A percentile compares a stretch with the other conserved stretches of the same genome.
These are phyloP conservation scores for Kingdonia uniflora DNA, from an alignment of 164 flowering plant genomes.

Conservation along the genomic window DNA sequence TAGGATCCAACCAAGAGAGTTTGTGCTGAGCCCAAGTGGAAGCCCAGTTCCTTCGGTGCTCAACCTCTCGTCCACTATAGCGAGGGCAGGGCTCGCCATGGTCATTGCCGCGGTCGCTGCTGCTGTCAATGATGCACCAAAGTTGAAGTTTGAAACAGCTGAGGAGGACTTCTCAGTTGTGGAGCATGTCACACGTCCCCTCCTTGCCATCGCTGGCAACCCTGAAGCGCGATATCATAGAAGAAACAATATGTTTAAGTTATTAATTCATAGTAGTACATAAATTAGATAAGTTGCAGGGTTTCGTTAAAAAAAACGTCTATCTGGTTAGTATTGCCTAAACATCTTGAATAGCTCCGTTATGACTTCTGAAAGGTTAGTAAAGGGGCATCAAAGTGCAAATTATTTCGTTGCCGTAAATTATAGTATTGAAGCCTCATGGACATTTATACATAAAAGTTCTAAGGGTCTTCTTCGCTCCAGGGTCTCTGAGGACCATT, in stretches of 20 bases:
- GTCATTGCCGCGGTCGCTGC: conserved; percentile 31
- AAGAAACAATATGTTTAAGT: too few species aligned
- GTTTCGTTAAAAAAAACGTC: too few species aligned
- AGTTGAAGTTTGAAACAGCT: conserved; percentile 12
- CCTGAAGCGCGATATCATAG: conserved; percentile 21
- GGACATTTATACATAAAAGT: too few species aligned
- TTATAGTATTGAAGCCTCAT: background rate
- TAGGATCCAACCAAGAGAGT: conserved; percentile 85
- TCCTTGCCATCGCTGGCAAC: conserved; percentile 31
- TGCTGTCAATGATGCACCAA: conserved; percentile 32
- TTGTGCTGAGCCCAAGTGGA: conserved; percentile 85
- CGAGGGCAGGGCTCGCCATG: conserved; percentile 45
- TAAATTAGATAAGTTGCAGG: too few species aligned
- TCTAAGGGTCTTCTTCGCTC: too few species aligned
- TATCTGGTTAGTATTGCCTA: too few species aligned
- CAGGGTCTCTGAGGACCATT: too few species aligned
- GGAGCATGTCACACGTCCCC: conserved; percentile 42
- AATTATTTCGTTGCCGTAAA: too few species aligned
- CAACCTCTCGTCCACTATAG: conserved; percentile 89
- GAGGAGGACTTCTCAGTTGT: conserved; percentile 21
- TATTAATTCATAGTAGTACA: too few species aligned
- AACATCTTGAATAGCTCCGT: background rate
- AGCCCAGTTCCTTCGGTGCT: conserved; percentile 95
- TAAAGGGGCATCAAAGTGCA: too few species aligned
- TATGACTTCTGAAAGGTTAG: too few species aligned